These are phyloP conservation scores for Phycomyces blakesleeanus DNA, from an alignment of 192 early-diverging fungal genomes.

Conservation along the genomic window DNA sequence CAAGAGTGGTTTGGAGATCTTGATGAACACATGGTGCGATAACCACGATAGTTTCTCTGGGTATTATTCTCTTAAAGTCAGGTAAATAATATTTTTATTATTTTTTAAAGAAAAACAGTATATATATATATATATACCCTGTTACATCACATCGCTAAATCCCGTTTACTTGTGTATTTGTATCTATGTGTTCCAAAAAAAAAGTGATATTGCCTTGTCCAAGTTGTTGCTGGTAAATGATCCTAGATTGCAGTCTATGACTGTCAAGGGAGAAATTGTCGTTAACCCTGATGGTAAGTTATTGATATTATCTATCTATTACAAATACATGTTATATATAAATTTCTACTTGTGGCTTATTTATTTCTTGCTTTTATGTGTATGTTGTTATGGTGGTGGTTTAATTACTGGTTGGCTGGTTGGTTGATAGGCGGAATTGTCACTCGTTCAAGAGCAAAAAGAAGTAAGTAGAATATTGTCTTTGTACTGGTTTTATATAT, in stretches of 20 bases:
- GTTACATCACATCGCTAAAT: too few relatives aligned
- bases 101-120: not conserved
- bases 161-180: too few relatives aligned
- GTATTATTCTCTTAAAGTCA: conserved; percentile 78
- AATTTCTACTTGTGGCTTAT: too few relatives aligned
- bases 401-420: too few relatives aligned
- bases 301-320: too few relatives aligned
- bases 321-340: too few relatives aligned
- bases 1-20: conserved; percentile 67
- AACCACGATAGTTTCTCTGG: conserved; percentile 80
- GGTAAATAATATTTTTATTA: conserved; percentile 34
- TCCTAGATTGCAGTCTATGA: conserved; percentile 55
- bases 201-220: conserved; percentile 71
- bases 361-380: too few relatives aligned
- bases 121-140: too few relatives aligned
- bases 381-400: too few relatives aligned
- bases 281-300: conserved; percentile 40
- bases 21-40: conserved; percentile 80
- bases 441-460: conserved; percentile 49
- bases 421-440: conserved; percentile 45
- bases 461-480: conserved; percentile 32
- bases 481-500: too few relatives aligned
- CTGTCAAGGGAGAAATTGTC: conserved; percentile 82
- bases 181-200: too few relatives aligned
- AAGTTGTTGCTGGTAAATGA: conserved; percentile 69